A percentile compares a stretch with the other conserved stretches of the same genome.
These are phyloP conservation scores for Inga oerstediana DNA, from an alignment of 306 rosid genomes.

Conservation along the genomic window DNA sequence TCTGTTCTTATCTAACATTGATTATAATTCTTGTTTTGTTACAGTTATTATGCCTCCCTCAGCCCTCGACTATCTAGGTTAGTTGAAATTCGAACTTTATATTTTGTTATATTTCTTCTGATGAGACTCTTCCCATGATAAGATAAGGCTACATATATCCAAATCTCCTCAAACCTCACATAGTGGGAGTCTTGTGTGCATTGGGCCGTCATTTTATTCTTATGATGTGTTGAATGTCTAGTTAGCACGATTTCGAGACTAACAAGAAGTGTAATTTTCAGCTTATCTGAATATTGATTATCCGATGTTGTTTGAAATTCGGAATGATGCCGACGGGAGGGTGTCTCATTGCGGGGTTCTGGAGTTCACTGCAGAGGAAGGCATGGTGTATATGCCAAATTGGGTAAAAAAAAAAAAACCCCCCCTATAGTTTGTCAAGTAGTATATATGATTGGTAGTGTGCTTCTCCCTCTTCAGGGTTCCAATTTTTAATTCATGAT, in stretches of 20 bases:
- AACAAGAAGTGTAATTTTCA: slow-evolving; percentile 47
- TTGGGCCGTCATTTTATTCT: neutral
- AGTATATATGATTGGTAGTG: neutral
- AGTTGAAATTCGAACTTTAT: slow-evolving; percentile 39
- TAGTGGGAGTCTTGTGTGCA: too few relatives aligned
- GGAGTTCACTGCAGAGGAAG: slow-evolving; percentile 98
- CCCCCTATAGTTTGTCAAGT: neutral
- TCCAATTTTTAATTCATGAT: neutral
- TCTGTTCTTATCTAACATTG: neutral
- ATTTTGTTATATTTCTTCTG: neutral
- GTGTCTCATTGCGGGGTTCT: slow-evolving; percentile 98
- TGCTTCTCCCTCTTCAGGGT: neutral
- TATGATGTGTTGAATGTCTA: neutral
- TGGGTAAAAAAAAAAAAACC: slow-evolving; percentile 46
- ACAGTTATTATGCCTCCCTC: slow-evolving; percentile 99
- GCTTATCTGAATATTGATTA: slow-evolving; percentile 94
- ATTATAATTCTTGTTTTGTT: slow-evolving; percentile 4
- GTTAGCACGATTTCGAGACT: slow-evolving; percentile 18
- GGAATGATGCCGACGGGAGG: slow-evolving; percentile 64
- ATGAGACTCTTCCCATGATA: too few relatives aligned
- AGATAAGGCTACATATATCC: too few relatives aligned
- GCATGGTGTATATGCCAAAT: slow-evolving; percentile 94
- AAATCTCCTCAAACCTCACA: too few relatives aligned
- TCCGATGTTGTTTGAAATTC: slow-evolving; percentile 96
- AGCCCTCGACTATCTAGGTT: slow-evolving; percentile 94